These are phyloP conservation scores for Brettanomyces anomalus DNA, from an alignment of 805 yeast genomes.

Conservation along the genomic window DNA sequence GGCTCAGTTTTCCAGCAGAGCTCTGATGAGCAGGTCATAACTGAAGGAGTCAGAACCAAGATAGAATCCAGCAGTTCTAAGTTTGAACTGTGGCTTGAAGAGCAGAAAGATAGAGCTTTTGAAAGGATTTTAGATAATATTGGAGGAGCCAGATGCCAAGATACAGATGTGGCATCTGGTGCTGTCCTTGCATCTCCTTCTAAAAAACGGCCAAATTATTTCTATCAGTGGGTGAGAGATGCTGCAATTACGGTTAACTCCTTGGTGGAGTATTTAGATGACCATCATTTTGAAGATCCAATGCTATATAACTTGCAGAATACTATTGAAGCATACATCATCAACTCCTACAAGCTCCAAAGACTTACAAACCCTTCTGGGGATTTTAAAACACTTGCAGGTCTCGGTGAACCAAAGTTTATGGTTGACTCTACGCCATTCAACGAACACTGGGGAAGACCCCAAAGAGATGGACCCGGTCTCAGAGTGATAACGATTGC, in stretches of 20 bases:
- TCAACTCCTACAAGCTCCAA: constrained; percentile 52
- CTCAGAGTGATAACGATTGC: constrained; percentile 60
- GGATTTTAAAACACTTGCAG: constrained; percentile 36
- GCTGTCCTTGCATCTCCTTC: constrained; percentile 86
- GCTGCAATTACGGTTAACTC: constrained; percentile 73
- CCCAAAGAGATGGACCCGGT: constrained; percentile 94
- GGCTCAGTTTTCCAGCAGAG: neutral
- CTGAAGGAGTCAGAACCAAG: neutral
- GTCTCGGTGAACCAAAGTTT: constrained; percentile 90
- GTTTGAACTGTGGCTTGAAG: constrained; percentile 40
- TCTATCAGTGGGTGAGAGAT: constrained; percentile 87
- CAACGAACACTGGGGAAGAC: constrained; percentile 77
- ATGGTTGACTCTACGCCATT: constrained; percentile 57
- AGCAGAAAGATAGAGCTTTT: constrained; percentile 35
- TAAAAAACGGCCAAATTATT: constrained; percentile 61
- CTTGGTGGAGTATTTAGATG: constrained; percentile 46
- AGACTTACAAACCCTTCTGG: constrained; percentile 66
- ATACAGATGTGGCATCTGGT: constrained; percentile 45
- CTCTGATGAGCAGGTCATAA: neutral
- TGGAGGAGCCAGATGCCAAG: constrained; percentile 36
- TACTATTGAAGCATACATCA: constrained; percentile 52
- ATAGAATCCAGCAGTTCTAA: constrained; percentile 14
- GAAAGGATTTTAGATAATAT: constrained; percentile 42
- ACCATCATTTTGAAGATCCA: constrained; percentile 22
- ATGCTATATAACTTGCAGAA: constrained; percentile 10